phyloP scores from a whole-genome alignment of 176 grass and related monocot species.

The Tuctoria greenei region DNA sequence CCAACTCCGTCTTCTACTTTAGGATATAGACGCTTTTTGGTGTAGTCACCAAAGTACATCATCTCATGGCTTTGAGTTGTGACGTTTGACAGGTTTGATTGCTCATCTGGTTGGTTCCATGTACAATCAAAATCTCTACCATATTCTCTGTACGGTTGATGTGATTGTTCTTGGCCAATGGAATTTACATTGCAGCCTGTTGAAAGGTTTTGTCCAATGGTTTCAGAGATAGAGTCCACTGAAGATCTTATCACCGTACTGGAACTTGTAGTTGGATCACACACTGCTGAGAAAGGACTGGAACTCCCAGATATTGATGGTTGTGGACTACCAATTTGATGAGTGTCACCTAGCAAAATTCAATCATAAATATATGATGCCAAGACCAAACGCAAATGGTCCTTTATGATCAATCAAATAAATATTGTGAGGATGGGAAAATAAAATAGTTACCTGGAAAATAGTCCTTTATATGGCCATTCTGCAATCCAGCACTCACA shows the following conservation, averaged over 20 bases:
- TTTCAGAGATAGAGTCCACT: conserved; percentile 14
- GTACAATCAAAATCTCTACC: conserved; percentile 16
- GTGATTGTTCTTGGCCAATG: not conserved
- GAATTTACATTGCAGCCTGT: conserved; percentile 19
- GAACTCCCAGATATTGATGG: conserved; percentile 41
- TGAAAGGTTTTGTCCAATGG: not conserved
- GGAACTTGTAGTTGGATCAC: conserved; percentile 46
- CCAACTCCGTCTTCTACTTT: conserved; percentile 34
- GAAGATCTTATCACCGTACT: conserved; percentile 19
- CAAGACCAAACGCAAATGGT: not conserved
- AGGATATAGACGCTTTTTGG: conserved; percentile 9
- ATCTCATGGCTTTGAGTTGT: conserved; percentile 27
- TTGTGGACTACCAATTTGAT: conserved; percentile 42
- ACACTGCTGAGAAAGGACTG: conserved; percentile 33
- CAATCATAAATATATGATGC: conserved; percentile 26
- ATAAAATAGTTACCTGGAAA: conserved; percentile 33
- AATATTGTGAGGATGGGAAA: not conserved
- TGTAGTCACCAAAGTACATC: conserved; percentile 42
- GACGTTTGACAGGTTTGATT: conserved; percentile 42
- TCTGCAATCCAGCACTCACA: conserved; percentile 19
- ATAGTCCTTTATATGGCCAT: conserved; percentile 36
- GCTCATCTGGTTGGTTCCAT: conserved; percentile 11
- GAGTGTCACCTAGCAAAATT: conserved; percentile 41
- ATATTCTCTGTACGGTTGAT: conserved; percentile 11
- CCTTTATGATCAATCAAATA: not conserved